Evolutionary conservation across 805 yeast species (phyloP).

Genomic region (Wickerhamiella azyma): DNA sequence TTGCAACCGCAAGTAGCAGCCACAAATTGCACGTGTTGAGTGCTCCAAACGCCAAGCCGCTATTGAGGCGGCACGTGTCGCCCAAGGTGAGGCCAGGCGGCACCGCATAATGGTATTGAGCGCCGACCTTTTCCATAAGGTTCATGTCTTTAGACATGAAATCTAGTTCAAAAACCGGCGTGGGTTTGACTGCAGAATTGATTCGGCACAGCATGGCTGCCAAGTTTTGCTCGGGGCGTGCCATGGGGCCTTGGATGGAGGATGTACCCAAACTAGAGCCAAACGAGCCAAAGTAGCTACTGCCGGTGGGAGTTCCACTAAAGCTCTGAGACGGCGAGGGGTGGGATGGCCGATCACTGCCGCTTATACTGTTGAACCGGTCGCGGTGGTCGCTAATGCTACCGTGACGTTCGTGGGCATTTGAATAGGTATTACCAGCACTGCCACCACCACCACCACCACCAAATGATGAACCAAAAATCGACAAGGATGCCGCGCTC

Average conservation of each 20-base stretch:
- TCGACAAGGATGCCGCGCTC: neutral
- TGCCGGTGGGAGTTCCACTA: too few species aligned
- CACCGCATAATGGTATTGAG: constrained; percentile 16
- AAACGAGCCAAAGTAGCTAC: neutral
- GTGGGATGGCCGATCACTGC: too few species aligned
- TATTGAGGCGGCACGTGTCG: constrained; percentile 46
- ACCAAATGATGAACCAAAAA: neutral
- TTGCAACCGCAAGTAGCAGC: constrained; percentile 15
- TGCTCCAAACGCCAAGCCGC: constrained; percentile 30
- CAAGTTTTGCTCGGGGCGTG: neutral
- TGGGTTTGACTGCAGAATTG: neutral
- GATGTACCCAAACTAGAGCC: neutral
- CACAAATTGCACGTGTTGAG: constrained; percentile 12
- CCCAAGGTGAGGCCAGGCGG: constrained; percentile 37
- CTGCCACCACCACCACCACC: neutral
- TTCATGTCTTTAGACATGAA: constrained; percentile 28
- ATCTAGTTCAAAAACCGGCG: constrained; percentile 31
- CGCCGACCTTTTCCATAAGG: constrained; percentile 14
- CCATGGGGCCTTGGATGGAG: neutral
- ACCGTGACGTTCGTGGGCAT: too few species aligned
- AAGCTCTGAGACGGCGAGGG: too few species aligned
- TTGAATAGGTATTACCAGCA: too few species aligned
- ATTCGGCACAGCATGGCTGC: constrained; percentile 2
- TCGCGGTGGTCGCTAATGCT: too few species aligned
- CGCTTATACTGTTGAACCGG: too few species aligned